A percentile compares a stretch with the other conserved stretches of the same genome.
These are phyloP conservation scores for Leccinum barrowsii DNA, from an alignment of 768 basidiomycete species.

Conservation along the genomic window DNA sequence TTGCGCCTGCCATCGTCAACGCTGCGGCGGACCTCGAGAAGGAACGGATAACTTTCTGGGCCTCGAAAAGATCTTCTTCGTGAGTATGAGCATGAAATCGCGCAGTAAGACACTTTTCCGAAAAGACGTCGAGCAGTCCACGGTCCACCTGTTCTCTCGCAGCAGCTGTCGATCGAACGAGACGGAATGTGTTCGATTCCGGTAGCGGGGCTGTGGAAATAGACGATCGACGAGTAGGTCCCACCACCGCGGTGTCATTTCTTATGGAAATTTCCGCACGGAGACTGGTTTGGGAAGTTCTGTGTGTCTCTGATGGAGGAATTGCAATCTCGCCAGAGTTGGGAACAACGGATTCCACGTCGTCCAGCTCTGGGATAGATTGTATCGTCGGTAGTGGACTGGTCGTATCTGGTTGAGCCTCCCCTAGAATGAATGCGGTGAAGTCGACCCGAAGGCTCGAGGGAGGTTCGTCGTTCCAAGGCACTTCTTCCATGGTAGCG, in stretches of 20 bases:
- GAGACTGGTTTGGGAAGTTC: too few species aligned
- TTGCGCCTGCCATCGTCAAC: slow-evolving; percentile 55
- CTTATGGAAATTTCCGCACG: too few species aligned
- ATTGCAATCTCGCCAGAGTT: too few species aligned
- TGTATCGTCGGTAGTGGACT: too few species aligned
- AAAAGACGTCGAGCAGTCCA: slow-evolving; percentile 77
- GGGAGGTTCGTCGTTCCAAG: too few species aligned
- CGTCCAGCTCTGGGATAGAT: too few species aligned
- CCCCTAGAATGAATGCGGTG: too few species aligned
- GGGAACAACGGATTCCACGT: too few species aligned
- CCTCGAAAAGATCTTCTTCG: slow-evolving; percentile 62
- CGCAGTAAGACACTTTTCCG: slow-evolving; percentile 64
- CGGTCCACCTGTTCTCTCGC: slow-evolving; percentile 73
- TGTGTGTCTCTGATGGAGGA: too few species aligned
- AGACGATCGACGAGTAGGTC: slow-evolving; percentile 56
- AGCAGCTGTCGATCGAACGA: slow-evolving; percentile 62
- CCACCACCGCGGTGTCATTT: not conserved
- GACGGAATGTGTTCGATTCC: slow-evolving; percentile 52
- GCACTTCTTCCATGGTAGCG: too few species aligned
- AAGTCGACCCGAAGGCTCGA: too few species aligned
- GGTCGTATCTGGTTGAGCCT: too few species aligned
- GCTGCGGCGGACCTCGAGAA: slow-evolving; percentile 57
- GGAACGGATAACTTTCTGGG: slow-evolving; percentile 41
- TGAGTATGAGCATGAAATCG: slow-evolving; percentile 61
- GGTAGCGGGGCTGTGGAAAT: slow-evolving; percentile 48